phyloP scores from a whole-genome alignment of 2,329 filamentous ascomycete species.

The Aspergillus quadricinctus region DNA sequence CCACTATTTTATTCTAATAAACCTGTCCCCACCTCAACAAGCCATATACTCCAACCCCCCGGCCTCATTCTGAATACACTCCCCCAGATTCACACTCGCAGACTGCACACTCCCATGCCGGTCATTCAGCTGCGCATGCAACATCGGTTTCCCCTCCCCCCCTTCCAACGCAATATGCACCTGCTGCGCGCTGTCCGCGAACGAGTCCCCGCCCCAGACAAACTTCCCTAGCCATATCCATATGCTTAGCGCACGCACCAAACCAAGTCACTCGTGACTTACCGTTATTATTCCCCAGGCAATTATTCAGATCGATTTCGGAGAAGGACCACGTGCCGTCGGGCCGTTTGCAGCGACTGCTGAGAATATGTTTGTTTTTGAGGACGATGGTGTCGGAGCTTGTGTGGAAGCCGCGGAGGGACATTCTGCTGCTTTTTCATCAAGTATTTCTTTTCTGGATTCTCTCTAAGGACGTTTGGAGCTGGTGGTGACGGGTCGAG shows the following conservation, averaged over 20 bases:
- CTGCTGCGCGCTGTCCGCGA: conserved; percentile 9
- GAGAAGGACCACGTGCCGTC: conserved; percentile 1
- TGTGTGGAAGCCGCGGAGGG: conserved; percentile 6
- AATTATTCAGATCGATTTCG: conserved; percentile 4
- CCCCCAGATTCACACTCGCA: conserved; percentile 7
- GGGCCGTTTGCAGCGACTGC: conserved; percentile 1
- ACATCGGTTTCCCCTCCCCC: neutral
- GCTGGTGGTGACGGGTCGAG: neutral
- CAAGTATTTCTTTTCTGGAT: neutral
- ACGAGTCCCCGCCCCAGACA: conserved; percentile 9
- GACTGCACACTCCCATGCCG: conserved; percentile 10
- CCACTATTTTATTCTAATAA: neutral
- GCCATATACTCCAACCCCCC: conserved; percentile 5
- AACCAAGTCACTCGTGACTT: neutral
- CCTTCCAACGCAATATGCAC: conserved; percentile 11
- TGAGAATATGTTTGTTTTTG: conserved; percentile 5
- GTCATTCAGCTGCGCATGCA: conserved; percentile 13
- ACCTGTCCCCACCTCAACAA: neutral
- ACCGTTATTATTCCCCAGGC: conserved; percentile 8
- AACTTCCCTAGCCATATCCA: conserved; percentile 4
- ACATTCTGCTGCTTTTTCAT: neutral
- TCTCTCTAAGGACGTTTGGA: neutral
- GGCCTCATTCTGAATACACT: conserved; percentile 4
- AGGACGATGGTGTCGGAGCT: conserved; percentile 8
- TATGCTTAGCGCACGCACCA: neutral